Evolutionary conservation across 1,284 basidiomycete genomes (phyloP).

Genomic region (Puccinia polysora): DNA sequence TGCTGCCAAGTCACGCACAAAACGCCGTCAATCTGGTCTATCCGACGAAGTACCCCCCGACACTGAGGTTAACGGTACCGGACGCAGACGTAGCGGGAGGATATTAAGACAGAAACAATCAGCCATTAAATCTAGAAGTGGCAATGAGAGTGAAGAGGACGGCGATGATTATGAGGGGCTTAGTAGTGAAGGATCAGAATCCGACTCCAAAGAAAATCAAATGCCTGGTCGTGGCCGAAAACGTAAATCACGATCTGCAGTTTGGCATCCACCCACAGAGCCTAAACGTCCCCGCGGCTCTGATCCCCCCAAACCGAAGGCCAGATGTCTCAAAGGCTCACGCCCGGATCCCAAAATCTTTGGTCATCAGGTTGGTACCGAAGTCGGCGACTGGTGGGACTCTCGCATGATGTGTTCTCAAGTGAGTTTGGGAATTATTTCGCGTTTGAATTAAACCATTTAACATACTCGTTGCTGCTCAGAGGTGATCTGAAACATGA

Average conservation of each 20-base stretch:
- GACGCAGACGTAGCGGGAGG: neutral
- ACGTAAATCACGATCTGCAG: constrained; percentile 24
- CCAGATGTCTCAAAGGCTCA: constrained; percentile 3
- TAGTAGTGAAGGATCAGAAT: constrained; percentile 8
- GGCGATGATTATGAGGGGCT: neutral
- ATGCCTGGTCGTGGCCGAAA: neutral
- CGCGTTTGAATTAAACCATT: no score
- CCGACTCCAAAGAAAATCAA: neutral
- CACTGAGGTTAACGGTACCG: neutral
- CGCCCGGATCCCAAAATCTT: constrained; percentile 48
- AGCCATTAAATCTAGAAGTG: no score
- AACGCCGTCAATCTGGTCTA: neutral
- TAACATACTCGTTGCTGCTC: neutral
- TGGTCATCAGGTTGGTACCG: constrained; percentile 54
- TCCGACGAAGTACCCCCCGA: neutral
- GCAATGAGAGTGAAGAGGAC: neutral
- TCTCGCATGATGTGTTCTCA: constrained; percentile 46
- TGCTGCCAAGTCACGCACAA: neutral
- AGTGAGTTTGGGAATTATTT: no score
- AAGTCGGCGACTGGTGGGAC: constrained; percentile 46
- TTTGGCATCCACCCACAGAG: neutral
- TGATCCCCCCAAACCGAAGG: constrained; percentile 16
- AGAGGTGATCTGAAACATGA: no score
- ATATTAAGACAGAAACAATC: no score
- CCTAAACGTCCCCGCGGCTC: constrained; percentile 13